Evolutionary conservation across 2,329 filamentous ascomycete genomes (phyloP), one percentile per base, ranked within the genome.

Genomic region (Aspergillus sp.): DNA sequence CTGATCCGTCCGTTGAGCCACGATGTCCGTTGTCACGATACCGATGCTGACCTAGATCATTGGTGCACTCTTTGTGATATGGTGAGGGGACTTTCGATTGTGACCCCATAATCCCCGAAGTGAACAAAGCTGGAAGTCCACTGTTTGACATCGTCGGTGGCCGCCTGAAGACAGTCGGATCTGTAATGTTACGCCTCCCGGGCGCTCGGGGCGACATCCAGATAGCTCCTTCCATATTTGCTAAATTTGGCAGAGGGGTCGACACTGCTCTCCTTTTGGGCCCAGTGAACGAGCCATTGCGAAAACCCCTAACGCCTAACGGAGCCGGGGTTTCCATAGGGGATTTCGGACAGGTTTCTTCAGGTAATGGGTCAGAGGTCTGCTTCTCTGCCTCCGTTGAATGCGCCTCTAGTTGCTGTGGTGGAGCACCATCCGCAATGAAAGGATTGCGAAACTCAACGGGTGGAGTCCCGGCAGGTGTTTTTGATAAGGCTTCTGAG

Each of bases 161-260:
- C 22, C 69, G 73, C 48, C 68, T 66, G 51, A 76, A 77, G 19
- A 73, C 61, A 56, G 63, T 70, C 13, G 75, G 74, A 56, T 77
- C 73, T 12, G 75, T 78, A 51, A 78, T 74, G 46, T 77, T 76
- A 45, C 75, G 70, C 61, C 73, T 71, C 59, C 67, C 68, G 41
- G 69, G 62, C 8, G 62, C 58, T 39, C 61, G 64, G 19, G 64
- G 57, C 2, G 69, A 64, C 45, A 51, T 60, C 33, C 66, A 64
- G 37, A 62, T 66, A 17, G 66, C 42, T 55, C 64, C 67, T 62
- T 73, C 71, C 58, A 63, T 53, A 52, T 63, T 68, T 17, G 66
- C 54, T 24, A 66, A 27, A 37, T 67, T 61, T 19, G 67, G 63
- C 39, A 68, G 48, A 42, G 70, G 66, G 30, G 70, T 68, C 39